phyloP scores from a whole-genome alignment of 352 stramenopile genomes.

The Phytopythium mirpurense region DNA sequence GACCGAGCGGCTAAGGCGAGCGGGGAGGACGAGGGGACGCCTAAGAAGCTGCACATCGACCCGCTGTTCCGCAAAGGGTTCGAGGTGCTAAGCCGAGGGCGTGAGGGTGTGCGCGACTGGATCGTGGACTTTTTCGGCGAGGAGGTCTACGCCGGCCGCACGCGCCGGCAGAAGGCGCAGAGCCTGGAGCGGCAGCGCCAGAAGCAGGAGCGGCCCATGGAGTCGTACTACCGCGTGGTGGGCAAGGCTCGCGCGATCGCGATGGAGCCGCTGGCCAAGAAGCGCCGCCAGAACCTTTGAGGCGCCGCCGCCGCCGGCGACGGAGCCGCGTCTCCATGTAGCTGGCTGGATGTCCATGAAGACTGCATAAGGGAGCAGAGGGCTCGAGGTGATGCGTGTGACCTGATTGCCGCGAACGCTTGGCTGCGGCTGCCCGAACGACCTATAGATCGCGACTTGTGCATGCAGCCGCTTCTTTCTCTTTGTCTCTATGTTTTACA shows the following conservation, averaged over 20 bases:
- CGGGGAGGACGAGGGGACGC: slow-evolving; percentile 10
- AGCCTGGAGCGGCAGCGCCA: slow-evolving; percentile 17
- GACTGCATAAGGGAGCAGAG: not conserved
- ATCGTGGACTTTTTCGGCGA: slow-evolving; percentile 69
- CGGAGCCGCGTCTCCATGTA: not conserved
- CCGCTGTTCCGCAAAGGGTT: slow-evolving; percentile 78
- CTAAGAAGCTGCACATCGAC: slow-evolving; percentile 47
- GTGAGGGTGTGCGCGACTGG: slow-evolving; percentile 71
- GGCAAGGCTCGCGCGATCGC: slow-evolving; percentile 38
- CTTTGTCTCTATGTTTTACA: not conserved
- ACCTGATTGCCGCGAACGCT: not conserved
- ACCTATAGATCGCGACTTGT: slow-evolving; percentile 2
- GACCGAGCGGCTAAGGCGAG: slow-evolving; percentile 16
- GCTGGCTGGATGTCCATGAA: not conserved
- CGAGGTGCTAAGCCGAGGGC: slow-evolving; percentile 67
- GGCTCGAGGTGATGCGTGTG: not conserved
- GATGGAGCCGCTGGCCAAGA: slow-evolving; percentile 11
- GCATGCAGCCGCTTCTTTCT: not conserved
- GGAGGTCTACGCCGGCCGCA: slow-evolving; percentile 55
- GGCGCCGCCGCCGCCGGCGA: not conserved
- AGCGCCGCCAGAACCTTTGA: slow-evolving; percentile 8
- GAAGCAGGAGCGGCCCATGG: slow-evolving; percentile 52
- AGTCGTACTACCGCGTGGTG: slow-evolving; percentile 74
- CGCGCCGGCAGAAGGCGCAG: slow-evolving; percentile 56
- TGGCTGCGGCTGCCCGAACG: not conserved